These are phyloP conservation scores for Starmerella apicola DNA, from an alignment of 805 yeast species.

Conservation along the genomic window DNA sequence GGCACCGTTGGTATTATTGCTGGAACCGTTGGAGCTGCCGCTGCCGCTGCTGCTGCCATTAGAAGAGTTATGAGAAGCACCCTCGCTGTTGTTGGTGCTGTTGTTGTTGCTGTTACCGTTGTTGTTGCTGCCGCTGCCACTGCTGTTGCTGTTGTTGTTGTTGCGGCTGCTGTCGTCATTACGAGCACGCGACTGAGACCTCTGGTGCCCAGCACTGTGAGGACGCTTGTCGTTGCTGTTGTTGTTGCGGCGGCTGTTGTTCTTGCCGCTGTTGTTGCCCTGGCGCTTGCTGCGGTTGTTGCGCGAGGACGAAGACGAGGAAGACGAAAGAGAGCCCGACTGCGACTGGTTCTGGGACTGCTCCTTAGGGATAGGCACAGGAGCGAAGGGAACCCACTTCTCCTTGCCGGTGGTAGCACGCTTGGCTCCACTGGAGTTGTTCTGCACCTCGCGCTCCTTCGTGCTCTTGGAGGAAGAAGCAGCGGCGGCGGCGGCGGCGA, in stretches of 20 bases:
- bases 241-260: not conserved
- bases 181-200: constrained; percentile 10
- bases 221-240: constrained; percentile 8
- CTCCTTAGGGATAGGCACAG: constrained; percentile 11
- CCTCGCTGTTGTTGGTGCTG: not conserved
- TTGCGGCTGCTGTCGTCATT: not conserved
- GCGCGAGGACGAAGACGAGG: too few species aligned
- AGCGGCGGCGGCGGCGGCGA: constrained; percentile 6
- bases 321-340: too few species aligned
- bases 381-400: constrained; percentile 31
- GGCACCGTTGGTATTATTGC: not conserved
- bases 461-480: constrained; percentile 8
- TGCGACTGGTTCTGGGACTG: constrained; percentile 1
- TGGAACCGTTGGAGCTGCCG: not conserved
- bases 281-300: constrained; percentile 6
- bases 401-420: constrained; percentile 36
- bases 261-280: constrained; percentile 2
- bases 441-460: not conserved
- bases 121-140: not conserved
- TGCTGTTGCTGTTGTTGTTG: not conserved
- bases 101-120: not conserved
- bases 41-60: constrained; percentile 1
- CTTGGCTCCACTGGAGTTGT: not conserved
- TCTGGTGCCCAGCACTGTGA: constrained; percentile 11
- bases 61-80: not conserved